Base-by-base conservation (phyloP, 768 basidiomycete genomes). In the Kwoniella heveanensis region DNA sequence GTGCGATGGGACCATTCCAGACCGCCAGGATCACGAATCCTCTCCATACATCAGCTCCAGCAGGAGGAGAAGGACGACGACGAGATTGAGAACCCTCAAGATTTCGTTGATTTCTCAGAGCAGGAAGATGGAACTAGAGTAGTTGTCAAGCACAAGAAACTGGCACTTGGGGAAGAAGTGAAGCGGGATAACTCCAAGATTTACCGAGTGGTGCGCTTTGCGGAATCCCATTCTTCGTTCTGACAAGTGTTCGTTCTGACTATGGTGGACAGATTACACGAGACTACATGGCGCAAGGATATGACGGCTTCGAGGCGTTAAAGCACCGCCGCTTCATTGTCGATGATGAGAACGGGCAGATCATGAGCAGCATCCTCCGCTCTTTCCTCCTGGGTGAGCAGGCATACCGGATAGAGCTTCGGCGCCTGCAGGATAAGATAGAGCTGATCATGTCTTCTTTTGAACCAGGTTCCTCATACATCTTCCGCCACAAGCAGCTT, bases 1-100 rank as follows among this genome's bases (percentile, higher is more conserved):
- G 88, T 94, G 9, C 84, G 86, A 19, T 94, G 92, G 92, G 92
- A 96, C 77, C 93, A 91, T 37, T 84, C 85, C 27, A 83, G 83
- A 46, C 84, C 85, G 1, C 85, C 90, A 0, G 88, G 88, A 17
- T 82, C 87, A 57, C 87, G 92, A 17, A 85, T 96, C 6, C 79
- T 88, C 24, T 88, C 88, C 2, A 82, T 95, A 22, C 69, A 79
- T 37, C 67, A 77, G 25, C 46, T 75, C 58, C 64, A 68, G 30
- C 88, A 48, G 66, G 85, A 64, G 81, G 83, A 69, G 79, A 84
- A 66, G 19, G 69, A 72, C 19, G 68, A 71, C 62, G 66, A 64
- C 44, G 63, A 53, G 61, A 64, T 57, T n/a, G 71, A 75, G 13
- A 55, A 69, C 57, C 69, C 68, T 7, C 71, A 67, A 26, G 74